Evolutionary conservation across 83 land plant genomes (phyloP), one percentile per base, ranked within the genome.

Genomic region (Picea abies): DNA sequence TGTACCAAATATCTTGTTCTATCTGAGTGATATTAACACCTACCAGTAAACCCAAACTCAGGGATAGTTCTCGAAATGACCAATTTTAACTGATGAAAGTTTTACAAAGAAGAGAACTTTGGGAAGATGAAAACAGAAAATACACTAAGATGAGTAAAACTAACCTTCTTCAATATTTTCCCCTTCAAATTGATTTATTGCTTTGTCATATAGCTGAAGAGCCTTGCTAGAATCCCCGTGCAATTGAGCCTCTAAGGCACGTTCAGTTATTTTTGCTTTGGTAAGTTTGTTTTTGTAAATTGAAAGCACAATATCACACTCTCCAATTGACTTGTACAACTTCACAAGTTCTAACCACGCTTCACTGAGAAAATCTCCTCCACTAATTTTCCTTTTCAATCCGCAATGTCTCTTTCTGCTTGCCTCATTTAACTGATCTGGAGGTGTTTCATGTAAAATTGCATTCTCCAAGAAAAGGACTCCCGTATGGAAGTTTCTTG

Each of bases 281-380:
- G 88, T 84, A 64, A 90, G 88, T 67, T 85, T 84, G 32, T 81
- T 81, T 75, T 78, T 75, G 70, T 79, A 83, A 44, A 90, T 83
- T 63, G 91, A 89, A 70, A 90, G 87, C 23, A 90, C 91, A 63
- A 85, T 78, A 79, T 90, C 91, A 66, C 83, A 64, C 72, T 90
- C 91, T 81, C 91, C 91, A 62, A 90, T 56, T 60, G 87, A 84
- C 62, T 86, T 88, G 81, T 90, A 90, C 32, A 90, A 69, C 22
- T 78, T 80, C 52, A 90, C 91, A 71, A 90, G 88, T 60, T 88
- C 91, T 72, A 85, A 71, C 90, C 91, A 90, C 26, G 91, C 90
- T 52, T 90, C 88, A 37, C 85, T 71, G 5, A 85, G 61, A 41
- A 61, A 70, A 60, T 80, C 75, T 56, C 35, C 68, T 25, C 64